phyloP scores from a whole-genome alignment of 2,329 filamentous ascomycete species.

The Elsinoe batatas region DNA sequence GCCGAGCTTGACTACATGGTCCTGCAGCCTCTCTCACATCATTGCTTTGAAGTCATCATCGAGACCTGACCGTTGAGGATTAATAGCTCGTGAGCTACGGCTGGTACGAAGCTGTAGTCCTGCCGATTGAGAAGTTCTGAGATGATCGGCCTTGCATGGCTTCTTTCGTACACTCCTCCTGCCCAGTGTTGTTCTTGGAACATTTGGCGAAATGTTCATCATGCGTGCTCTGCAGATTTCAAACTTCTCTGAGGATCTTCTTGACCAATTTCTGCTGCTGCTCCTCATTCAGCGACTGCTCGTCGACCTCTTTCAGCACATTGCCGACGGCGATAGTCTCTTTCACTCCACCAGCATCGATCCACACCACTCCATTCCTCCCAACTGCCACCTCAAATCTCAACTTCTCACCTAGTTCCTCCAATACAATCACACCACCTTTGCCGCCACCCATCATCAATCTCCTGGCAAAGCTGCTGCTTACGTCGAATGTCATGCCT shows the following conservation, averaged over 20 bases:
- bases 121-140: too few species aligned
- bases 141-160: too few species aligned
- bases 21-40: too few species aligned
- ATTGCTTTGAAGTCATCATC: too few species aligned
- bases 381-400: constrained; percentile 92
- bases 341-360: constrained; percentile 65
- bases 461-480: constrained; percentile 69
- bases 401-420: constrained; percentile 70
- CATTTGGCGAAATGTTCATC: too few species aligned
- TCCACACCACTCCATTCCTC: constrained; percentile 86
- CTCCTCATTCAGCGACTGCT: constrained; percentile 51
- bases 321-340: constrained; percentile 69
- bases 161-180: too few species aligned
- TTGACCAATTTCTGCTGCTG: constrained; percentile 62
- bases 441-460: constrained; percentile 54
- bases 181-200: too few species aligned
- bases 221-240: constrained; percentile 6
- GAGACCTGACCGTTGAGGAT: too few species aligned
- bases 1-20: not conserved
- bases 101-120: too few species aligned
- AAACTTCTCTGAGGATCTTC: constrained; percentile 51
- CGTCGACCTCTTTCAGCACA: constrained; percentile 69
- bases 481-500: constrained; percentile 79
- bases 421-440: constrained; percentile 62
- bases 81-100: too few species aligned